phyloP scores from a whole-genome alignment of 1,284 basidiomycete species.

The Leccinum pachyderme region DNA sequence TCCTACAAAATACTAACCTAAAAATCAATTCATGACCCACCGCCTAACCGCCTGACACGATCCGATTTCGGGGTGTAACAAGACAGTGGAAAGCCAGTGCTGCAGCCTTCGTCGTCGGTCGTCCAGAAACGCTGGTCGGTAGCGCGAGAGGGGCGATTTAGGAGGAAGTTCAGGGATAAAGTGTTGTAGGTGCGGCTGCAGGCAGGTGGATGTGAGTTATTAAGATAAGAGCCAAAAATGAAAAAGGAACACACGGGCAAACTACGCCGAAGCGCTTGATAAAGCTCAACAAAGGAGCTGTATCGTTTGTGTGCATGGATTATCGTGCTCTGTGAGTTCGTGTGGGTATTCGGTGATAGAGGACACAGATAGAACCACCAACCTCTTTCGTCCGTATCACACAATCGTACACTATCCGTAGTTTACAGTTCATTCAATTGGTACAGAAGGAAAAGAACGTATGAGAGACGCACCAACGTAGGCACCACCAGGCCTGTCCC shows the following conservation, averaged over 20 bases:
- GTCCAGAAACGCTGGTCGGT: conserved; percentile 68
- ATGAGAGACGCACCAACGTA: conserved; percentile 52
- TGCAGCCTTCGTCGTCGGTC: conserved; percentile 62
- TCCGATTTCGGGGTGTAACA: conserved; percentile 74
- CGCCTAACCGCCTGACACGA: conserved; percentile 55
- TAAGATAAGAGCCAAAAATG: background rate
- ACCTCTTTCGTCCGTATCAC: conserved; percentile 62
- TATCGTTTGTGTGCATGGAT: conserved; percentile 73
- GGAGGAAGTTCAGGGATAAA: conserved; percentile 66
- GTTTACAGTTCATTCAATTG: background rate
- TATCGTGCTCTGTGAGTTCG: conserved; percentile 45
- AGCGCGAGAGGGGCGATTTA: conserved; percentile 65
- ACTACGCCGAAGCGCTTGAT: conserved; percentile 46
- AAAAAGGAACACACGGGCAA: conserved; percentile 48
- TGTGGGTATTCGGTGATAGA: background rate
- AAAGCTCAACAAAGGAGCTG: conserved; percentile 63
- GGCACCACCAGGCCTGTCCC: conserved; percentile 56
- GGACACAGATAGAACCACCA: background rate
- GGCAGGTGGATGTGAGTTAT: background rate
- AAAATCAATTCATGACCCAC: conserved; percentile 59
- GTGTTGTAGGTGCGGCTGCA: conserved; percentile 43
- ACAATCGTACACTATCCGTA: conserved; percentile 55
- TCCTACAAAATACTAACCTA: background rate
- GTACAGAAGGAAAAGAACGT: background rate
- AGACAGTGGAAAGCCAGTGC: conserved; percentile 63